Evolutionary conservation across 495 filamentous ascomycete species (phyloP).

Genomic region (Wilcoxina mikolae): DNA sequence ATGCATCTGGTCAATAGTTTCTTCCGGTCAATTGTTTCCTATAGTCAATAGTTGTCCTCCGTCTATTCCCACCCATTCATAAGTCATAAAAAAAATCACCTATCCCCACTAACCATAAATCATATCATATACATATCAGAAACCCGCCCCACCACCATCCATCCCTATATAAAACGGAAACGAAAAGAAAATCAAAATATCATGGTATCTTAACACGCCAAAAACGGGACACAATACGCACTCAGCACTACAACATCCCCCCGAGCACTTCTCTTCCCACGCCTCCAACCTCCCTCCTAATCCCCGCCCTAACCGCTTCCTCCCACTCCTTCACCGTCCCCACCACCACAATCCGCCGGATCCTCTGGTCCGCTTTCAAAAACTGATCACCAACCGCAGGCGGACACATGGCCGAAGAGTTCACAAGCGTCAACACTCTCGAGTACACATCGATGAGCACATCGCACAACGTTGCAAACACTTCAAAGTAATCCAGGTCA

Average conservation of each 20-base stretch:
- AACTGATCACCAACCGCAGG: slow-evolving; percentile 63
- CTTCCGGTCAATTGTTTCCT: too few species aligned
- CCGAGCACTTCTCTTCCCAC: slow-evolving; percentile 81
- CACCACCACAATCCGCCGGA: slow-evolving; percentile 74
- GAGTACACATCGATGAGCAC: slow-evolving; percentile 87
- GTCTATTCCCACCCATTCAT: too few species aligned
- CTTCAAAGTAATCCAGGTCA: slow-evolving; percentile 93
- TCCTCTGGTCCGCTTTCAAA: slow-evolving; percentile 67
- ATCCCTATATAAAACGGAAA: too few species aligned
- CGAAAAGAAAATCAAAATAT: too few species aligned
- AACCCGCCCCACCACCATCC: too few species aligned
- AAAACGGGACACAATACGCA: too few species aligned
- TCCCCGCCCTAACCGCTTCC: slow-evolving; percentile 56
- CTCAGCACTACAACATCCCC: slow-evolving; percentile 50
- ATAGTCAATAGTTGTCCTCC: too few species aligned
- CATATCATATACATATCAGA: too few species aligned
- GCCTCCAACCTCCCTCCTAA: slow-evolving; percentile 65
- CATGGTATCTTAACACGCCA: too few species aligned
- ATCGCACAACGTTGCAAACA: slow-evolving; percentile 93
- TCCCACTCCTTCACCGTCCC: slow-evolving; percentile 86
- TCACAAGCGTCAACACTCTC: slow-evolving; percentile 55
- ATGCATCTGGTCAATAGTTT: too few species aligned
- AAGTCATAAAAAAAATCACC: too few species aligned
- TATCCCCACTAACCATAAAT: too few species aligned
- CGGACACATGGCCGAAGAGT: slow-evolving; percentile 48